Evolutionary conservation across 2,329 filamentous ascomycete genomes (phyloP).

Genomic region (Aureobasidium sp.): DNA sequence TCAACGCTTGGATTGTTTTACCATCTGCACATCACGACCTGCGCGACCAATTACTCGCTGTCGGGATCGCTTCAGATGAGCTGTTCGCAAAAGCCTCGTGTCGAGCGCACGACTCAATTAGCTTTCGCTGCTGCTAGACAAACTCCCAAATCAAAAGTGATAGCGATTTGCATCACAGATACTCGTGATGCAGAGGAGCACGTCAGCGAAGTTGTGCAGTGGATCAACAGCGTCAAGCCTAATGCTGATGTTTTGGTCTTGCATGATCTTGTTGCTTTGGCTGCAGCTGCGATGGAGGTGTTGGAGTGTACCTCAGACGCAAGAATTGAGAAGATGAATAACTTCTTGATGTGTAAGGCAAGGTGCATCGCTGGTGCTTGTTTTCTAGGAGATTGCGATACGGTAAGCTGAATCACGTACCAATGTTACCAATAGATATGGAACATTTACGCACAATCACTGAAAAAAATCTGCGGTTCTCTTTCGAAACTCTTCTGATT

Average conservation of each 20-base stretch:
- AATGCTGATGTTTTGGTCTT: neutral
- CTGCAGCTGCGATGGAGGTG: neutral
- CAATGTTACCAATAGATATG: too few relatives aligned
- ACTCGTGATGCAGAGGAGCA: neutral
- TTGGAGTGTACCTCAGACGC: neutral
- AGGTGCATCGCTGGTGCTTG: constrained; percentile 1
- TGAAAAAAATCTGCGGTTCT: too few relatives aligned
- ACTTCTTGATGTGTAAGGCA: neutral
- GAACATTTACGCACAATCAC: too few relatives aligned
- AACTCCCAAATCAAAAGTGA: neutral
- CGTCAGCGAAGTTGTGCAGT: neutral
- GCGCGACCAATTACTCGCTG: neutral
- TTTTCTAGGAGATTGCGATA: neutral
- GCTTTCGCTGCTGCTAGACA: neutral
- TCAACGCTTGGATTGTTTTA: neutral
- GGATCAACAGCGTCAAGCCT: neutral
- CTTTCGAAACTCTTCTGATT: too few relatives aligned
- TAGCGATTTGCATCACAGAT: too few relatives aligned
- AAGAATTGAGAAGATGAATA: neutral
- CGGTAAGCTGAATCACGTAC: too few relatives aligned
- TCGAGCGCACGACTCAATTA: neutral
- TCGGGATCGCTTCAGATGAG: neutral
- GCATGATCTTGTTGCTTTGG: neutral
- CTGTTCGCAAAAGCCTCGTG: neutral
- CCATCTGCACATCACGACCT: neutral